A percentile compares a stretch with the other conserved stretches of the same genome.
Evolutionary conservation across 176 grass and related monocot genomes (phyloP).

Genomic region (Hsuehochloa calcarea): DNA sequence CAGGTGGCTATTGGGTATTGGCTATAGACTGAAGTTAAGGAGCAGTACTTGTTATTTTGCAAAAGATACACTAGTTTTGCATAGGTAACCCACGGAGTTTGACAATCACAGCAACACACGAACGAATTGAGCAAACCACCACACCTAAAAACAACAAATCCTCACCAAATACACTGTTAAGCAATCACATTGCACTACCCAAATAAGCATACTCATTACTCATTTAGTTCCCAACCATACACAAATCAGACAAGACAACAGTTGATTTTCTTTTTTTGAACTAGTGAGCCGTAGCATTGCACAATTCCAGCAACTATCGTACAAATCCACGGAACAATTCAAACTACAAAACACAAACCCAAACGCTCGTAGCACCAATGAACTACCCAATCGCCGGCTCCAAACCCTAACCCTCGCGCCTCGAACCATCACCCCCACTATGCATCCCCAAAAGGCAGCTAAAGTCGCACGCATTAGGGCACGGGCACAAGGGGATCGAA

Average conservation of each 20-base stretch:
- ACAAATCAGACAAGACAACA: constrained; percentile 13
- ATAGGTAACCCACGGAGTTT: background rate
- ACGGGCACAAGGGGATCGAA: background rate
- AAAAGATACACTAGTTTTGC: background rate
- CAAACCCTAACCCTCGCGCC: constrained; percentile 48
- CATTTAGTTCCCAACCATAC: background rate
- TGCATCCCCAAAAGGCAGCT: constrained; percentile 13
- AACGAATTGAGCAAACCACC: background rate
- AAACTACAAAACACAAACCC: constrained; percentile 9
- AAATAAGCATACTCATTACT: background rate
- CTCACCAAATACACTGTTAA: background rate
- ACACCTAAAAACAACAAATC: constrained; percentile 1
- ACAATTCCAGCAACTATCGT: constrained; percentile 2
- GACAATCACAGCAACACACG: background rate
- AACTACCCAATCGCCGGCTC: background rate
- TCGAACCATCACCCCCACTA: background rate
- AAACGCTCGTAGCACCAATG: constrained; percentile 11
- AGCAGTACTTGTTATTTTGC: background rate
- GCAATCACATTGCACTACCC: constrained; percentile 10
- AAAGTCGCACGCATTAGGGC: constrained; percentile 22
- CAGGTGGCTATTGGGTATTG: background rate
- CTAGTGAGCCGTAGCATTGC: background rate
- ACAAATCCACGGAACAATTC: constrained; percentile 15
- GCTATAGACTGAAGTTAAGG: background rate
- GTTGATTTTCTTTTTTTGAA: background rate